Evolutionary conservation across 2,329 filamentous ascomycete species (phyloP).

Genomic region (Samsoniella hepiali): DNA sequence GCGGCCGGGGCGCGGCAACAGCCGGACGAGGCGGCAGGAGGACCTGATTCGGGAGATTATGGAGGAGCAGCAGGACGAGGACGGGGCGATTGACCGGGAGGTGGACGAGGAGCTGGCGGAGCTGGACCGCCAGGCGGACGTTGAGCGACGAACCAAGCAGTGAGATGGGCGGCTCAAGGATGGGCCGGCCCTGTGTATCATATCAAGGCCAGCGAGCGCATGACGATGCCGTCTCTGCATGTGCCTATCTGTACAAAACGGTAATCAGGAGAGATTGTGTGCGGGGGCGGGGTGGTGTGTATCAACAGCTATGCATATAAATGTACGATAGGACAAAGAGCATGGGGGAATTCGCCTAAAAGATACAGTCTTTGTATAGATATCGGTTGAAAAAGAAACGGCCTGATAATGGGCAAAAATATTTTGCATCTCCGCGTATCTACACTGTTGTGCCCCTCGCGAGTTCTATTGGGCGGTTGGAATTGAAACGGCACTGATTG

Average conservation of each 20-base stretch:
- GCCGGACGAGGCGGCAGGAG: conserved; percentile 36
- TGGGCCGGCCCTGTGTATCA: neutral
- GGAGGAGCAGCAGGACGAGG: conserved; percentile 33
- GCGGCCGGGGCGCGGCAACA: conserved; percentile 38
- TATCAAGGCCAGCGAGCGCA: neutral
- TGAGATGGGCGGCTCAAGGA: neutral
- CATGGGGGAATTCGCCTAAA: neutral
- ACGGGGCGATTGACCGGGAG: conserved; percentile 30
- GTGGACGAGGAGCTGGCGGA: conserved; percentile 28
- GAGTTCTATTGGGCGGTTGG: neutral
- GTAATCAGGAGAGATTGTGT: neutral
- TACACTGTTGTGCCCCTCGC: neutral
- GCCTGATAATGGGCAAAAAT: neutral
- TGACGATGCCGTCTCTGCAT: neutral
- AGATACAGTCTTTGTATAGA: neutral
- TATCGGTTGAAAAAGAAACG: neutral
- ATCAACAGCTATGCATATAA: conserved; percentile 6
- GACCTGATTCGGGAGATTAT: conserved; percentile 41
- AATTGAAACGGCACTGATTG: conserved; percentile 15
- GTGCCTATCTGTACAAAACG: conserved; percentile 3
- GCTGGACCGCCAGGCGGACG: conserved; percentile 14
- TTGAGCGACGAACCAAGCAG: conserved; percentile 15
- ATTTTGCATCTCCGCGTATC: conserved; percentile 17
- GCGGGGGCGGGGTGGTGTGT: neutral
- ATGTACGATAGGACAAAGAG: conserved; percentile 2